phyloP scores from a whole-genome alignment of 1,284 basidiomycete species.

The Apiotrichum veenhuisii region DNA sequence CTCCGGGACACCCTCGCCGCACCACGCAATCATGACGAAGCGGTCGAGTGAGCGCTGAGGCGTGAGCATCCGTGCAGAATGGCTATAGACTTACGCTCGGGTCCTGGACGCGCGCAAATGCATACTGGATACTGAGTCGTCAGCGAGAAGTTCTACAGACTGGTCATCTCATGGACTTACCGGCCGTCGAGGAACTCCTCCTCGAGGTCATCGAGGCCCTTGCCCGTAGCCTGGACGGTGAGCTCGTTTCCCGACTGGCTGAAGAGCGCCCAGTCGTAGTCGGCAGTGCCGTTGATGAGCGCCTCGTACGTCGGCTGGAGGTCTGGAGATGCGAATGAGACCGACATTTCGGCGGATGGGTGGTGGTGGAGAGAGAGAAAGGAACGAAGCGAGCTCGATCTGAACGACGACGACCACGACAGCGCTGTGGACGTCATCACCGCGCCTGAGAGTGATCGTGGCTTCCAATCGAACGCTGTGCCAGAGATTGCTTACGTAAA shows the following conservation, averaged over 20 bases:
- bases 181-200: slow-evolving; percentile 93
- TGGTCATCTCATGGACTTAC: slow-evolving; percentile 50
- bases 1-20: slow-evolving; percentile 92
- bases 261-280: slow-evolving; percentile 79
- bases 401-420: no score
- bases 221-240: slow-evolving; percentile 80
- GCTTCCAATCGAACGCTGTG: no score
- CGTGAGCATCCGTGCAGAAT: neutral
- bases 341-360: slow-evolving; percentile 36
- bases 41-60: slow-evolving; percentile 76
- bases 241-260: slow-evolving; percentile 84
- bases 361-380: neutral
- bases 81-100: slow-evolving; percentile 65
- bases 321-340: slow-evolving; percentile 53
- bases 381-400: no score
- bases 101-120: slow-evolving; percentile 83
- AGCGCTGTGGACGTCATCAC: no score
- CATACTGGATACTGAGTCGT: slow-evolving; percentile 77
- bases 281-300: slow-evolving; percentile 64
- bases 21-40: slow-evolving; percentile 88
- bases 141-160: slow-evolving; percentile 12
- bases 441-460: no score
- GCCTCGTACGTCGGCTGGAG: slow-evolving; percentile 74
- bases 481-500: no score
- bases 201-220: slow-evolving; percentile 80